A percentile compares a stretch with the other conserved stretches of the same genome.
Evolutionary conservation across 768 basidiomycete genomes (phyloP).

Genomic region (Auriscalpium orientale): DNA sequence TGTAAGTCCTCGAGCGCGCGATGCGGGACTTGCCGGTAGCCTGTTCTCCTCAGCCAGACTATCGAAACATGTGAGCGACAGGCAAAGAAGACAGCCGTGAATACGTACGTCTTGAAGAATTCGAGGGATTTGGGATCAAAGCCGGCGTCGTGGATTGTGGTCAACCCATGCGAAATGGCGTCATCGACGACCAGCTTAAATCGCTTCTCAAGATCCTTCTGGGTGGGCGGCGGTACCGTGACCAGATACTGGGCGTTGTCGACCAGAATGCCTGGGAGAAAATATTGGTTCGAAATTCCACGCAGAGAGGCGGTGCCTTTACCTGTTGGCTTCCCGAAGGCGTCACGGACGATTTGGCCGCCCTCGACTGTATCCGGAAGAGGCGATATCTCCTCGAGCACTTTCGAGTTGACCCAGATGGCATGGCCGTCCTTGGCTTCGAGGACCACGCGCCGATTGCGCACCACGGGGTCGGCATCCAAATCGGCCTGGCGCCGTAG

Average conservation of each 20-base stretch:
- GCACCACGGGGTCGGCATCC: constrained; percentile 60
- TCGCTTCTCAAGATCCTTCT: constrained; percentile 50
- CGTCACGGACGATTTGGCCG: constrained; percentile 70
- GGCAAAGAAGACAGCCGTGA: neutral
- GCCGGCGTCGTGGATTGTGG: constrained; percentile 83
- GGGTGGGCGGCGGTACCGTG: constrained; percentile 53
- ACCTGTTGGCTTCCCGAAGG: constrained; percentile 65
- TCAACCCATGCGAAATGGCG: constrained; percentile 66
- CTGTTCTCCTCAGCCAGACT: constrained; percentile 56
- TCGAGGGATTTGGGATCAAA: constrained; percentile 58
- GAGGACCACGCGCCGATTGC: constrained; percentile 64
- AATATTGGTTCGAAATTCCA: constrained; percentile 1
- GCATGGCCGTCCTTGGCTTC: constrained; percentile 88
- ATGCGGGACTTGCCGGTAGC: constrained; percentile 44
- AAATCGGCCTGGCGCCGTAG: constrained; percentile 48
- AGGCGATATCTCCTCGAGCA: constrained; percentile 49
- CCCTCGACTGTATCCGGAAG: constrained; percentile 71
- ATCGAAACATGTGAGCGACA: neutral
- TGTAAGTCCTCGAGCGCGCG: no score
- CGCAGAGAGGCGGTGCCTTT: constrained; percentile 14
- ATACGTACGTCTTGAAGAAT: constrained; percentile 60
- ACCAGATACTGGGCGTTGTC: constrained; percentile 84
- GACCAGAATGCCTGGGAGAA: constrained; percentile 53
- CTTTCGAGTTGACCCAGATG: constrained; percentile 70
- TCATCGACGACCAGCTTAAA: constrained; percentile 60